These are phyloP conservation scores for Aspergillus udagawae DNA, from an alignment of 2,329 filamentous ascomycete species.

Conservation along the genomic window DNA sequence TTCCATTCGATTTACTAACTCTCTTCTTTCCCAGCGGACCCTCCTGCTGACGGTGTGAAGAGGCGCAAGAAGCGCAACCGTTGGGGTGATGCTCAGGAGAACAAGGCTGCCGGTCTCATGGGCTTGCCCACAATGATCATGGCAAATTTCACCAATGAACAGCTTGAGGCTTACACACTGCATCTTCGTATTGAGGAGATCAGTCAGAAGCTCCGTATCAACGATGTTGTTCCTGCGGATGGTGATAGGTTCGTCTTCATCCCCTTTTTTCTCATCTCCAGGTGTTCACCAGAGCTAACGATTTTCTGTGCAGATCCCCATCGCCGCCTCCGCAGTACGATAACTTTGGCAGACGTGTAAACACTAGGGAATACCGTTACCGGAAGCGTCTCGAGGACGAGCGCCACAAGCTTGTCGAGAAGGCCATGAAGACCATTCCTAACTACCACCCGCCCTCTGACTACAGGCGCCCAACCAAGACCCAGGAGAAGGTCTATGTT, in stretches of 20 bases:
- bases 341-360: slow-evolving; percentile 98
- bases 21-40: slow-evolving; percentile 33
- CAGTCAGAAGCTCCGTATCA: slow-evolving; percentile 97
- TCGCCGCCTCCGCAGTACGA: slow-evolving; percentile 97
- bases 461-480: slow-evolving; percentile 98
- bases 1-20: slow-evolving; percentile 18
- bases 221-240: slow-evolving; percentile 96
- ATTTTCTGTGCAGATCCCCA: slow-evolving; percentile 64
- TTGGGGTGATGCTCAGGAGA: slow-evolving; percentile 96
- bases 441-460: slow-evolving; percentile 99
- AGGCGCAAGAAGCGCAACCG: slow-evolving; percentile 97
- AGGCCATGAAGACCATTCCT: slow-evolving; percentile 98
- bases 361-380: slow-evolving; percentile 97
- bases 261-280: slow-evolving; percentile 1
- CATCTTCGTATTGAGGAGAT: slow-evolving; percentile 98
- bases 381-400: slow-evolving; percentile 97
- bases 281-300: neutral
- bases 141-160: slow-evolving; percentile 96
- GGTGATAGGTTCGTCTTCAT: slow-evolving; percentile 72
- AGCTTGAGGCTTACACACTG: slow-evolving; percentile 93
- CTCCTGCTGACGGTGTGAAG: slow-evolving; percentile 69
- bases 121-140: slow-evolving; percentile 93
- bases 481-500: slow-evolving; percentile 99
- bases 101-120: slow-evolving; percentile 98
- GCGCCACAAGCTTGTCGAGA: slow-evolving; percentile 96